phyloP scores from a whole-genome alignment of 768 basidiomycete genomes.

The Lactarius evosmus region DNA sequence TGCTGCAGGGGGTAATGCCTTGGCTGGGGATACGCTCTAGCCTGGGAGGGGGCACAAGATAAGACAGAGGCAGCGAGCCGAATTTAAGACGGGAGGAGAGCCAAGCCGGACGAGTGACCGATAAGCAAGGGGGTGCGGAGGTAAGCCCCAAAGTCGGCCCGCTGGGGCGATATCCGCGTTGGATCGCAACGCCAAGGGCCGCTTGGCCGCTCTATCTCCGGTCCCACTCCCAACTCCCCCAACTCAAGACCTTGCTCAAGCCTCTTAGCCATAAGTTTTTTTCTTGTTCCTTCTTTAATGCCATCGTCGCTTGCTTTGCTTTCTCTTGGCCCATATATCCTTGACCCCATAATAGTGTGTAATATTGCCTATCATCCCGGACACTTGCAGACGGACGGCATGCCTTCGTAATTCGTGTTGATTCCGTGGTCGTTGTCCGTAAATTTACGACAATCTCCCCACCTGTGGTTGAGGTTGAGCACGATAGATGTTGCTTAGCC shows the following conservation, averaged over 20 bases:
- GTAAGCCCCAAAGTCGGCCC: background rate
- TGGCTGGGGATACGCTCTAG: background rate
- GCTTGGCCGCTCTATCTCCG: background rate
- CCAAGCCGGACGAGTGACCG: background rate
- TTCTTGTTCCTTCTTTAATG: background rate
- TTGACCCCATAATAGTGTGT: background rate
- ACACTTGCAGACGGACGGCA: slow-evolving; percentile 27
- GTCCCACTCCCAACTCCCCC: background rate
- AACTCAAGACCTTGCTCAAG: background rate
- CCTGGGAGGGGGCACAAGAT: background rate
- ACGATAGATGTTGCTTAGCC: slow-evolving; percentile 5
- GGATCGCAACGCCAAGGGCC: background rate
- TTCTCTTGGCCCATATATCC: background rate
- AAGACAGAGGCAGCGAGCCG: background rate
- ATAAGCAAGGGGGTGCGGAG: background rate
- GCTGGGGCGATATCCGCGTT: background rate
- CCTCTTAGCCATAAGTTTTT: background rate
- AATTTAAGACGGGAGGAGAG: background rate
- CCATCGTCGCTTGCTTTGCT: background rate
- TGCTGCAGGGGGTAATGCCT: background rate
- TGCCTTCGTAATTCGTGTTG: slow-evolving; percentile 18
- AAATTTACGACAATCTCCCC: slow-evolving; percentile 18
- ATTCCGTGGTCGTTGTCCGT: slow-evolving; percentile 25
- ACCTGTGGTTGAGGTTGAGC: slow-evolving; percentile 25
- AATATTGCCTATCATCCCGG: slow-evolving; percentile 5